Base-by-base conservation (phyloP, 331 rosid genomes). In the Prunus yedoensis region DNA sequence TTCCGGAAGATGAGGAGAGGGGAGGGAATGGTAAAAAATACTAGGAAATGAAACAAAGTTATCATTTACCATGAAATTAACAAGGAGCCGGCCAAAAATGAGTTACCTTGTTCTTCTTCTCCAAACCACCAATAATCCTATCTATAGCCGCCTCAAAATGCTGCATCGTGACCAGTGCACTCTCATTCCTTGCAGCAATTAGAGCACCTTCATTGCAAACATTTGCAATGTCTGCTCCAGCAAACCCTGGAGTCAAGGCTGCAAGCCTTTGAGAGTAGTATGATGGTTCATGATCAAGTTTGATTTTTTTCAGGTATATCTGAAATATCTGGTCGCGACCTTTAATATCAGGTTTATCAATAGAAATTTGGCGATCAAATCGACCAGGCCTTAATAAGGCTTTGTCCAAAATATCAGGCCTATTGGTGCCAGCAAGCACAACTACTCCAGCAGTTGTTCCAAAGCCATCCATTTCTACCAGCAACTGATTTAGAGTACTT, bases 401-500 rank as follows among this genome's bases (percentile, higher is more conserved):
- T 83, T 90, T 92, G 83, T 94, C 99, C 77, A 94, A 84, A 54
- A 94, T 90, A 88, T 94, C 97, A 75, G 97, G 96, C 75, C 99
- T 89, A 81, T 94, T 92, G 60, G 99, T 94, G 67, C 99, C 99
- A 78, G 99, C 99, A 80, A 94, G 93, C 35, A 94, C 97, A 83
- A 94, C 97, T 59, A 94, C 96, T 14, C 99, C 99, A 77, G 97
- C 4, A n/a, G 97, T 94, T 46, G 97, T 90, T 83, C 87, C 97
- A 83, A 94, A 94, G 35, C 99, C 99, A 82, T 94, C 99, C 99
- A 92, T 94, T 72, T 94, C 99, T n/a, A 94, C 99, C 83, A 94
- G 82, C 85, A 94, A 85, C 62, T 94, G 99, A 90, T 94, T 94
- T 62, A 94, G 83, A n/a, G 99, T 94, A 82, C 96, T 92, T 84